Evolutionary conservation across 2,329 filamentous ascomycete species (phyloP).

Genomic region (Onygena corvina): DNA sequence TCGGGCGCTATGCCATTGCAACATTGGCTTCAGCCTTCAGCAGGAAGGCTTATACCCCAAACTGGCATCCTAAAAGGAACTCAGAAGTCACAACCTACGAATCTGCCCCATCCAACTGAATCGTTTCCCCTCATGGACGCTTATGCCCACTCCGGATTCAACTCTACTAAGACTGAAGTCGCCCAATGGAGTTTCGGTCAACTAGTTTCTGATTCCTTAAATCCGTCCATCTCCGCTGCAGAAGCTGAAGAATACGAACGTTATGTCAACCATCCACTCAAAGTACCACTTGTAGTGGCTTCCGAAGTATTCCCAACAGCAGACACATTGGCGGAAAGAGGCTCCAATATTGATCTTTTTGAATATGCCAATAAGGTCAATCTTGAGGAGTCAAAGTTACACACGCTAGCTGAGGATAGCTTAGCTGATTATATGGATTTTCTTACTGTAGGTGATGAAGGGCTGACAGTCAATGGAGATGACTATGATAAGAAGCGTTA

Average conservation of each 20-base stretch:
- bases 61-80: slow-evolving; percentile 23
- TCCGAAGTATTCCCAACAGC: slow-evolving; percentile 31
- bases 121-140: not conserved
- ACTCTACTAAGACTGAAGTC: slow-evolving; percentile 60
- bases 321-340: slow-evolving; percentile 25
- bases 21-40: slow-evolving; percentile 14
- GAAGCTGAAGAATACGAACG: slow-evolving; percentile 79
- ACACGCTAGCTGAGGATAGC: slow-evolving; percentile 48
- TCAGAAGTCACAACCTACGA: not conserved
- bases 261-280: slow-evolving; percentile 82
- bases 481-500: slow-evolving; percentile 88
- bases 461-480: slow-evolving; percentile 74
- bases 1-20: slow-evolving; percentile 22
- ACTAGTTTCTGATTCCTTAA: slow-evolving; percentile 71
- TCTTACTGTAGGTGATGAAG: slow-evolving; percentile 64
- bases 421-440: slow-evolving; percentile 64
- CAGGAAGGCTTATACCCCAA: slow-evolving; percentile 24
- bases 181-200: slow-evolving; percentile 64
- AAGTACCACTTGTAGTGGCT: slow-evolving; percentile 56
- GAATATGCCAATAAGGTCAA: slow-evolving; percentile 65
- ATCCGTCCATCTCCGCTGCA: slow-evolving; percentile 63
- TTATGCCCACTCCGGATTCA: not conserved
- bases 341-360: slow-evolving; percentile 53
- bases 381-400: slow-evolving; percentile 43
- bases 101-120: not conserved